Base-by-base conservation (phyloP, 2,329 filamentous ascomycete species). In the Dendryphion nanum region DNA sequence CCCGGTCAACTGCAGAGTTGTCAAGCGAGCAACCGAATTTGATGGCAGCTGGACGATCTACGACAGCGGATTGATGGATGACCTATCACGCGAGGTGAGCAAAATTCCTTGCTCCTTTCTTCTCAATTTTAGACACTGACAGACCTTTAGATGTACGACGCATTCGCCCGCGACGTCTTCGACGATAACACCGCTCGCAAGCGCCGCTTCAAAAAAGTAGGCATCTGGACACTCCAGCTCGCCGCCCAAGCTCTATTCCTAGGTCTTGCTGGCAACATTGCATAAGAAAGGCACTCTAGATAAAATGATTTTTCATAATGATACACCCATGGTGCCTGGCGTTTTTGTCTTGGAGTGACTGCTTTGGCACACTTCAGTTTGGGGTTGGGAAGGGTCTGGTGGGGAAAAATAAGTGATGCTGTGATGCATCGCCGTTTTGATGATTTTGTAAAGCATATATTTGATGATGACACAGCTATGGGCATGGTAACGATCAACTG, bases 41-140 rank as follows among this genome's bases (percentile, higher is more conserved):
- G 88, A 97, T 63, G 93, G 93, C 21, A 87, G 86, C 52, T 97
- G 93, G 93, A 91, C 90, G 3, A 77, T 94, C 18, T 97, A 86
- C 61, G 93, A 98, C 66, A 93, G 86, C 55, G 90, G 89, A 1
- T 72, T 98, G 37, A 89, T 97, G 84, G 88, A 95, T 57, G 93
- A 98, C 67, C 72, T 95, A 44, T 91, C 86, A 5, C 88, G 86
- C 48, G 93, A 96, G 66, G 78, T 79, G 63, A 23, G 20, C 12
- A n/a, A n/a, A n/a, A n/a, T n/a, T n/a, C 17, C 24, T 18, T 35
- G 14, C 44, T 15, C 12, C 10, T 33, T 19, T 21, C 18, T 21
- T 21, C 8, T 7, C 18, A 3, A 12, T 19, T 12, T 19, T 16
- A 12, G 12, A 3, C 49, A 48, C 30, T 33, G n/a, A 31, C 8